Conservation (phyloP, 2,329 filamentous ascomycete species). For the Fusarium penzigii region DNA sequence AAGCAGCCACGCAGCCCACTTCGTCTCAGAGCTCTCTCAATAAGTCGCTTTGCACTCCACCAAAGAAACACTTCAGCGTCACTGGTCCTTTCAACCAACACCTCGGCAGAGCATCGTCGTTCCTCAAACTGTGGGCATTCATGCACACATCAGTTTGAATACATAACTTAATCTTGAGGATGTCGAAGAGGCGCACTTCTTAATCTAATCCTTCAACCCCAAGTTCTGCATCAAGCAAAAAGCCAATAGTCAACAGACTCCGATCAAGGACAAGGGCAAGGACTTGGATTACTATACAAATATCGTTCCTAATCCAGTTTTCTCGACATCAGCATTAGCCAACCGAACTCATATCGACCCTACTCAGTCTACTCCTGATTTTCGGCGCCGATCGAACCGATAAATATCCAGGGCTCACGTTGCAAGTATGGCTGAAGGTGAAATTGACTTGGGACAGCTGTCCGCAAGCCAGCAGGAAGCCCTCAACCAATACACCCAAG, state of each 20-base stretch:
- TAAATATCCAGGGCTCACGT: too few species aligned
- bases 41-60: not conserved
- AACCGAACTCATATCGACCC: too few species aligned
- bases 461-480: slow-evolving; percentile 77
- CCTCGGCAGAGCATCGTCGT: not conserved
- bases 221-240: not conserved
- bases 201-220: not conserved
- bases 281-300: too few species aligned
- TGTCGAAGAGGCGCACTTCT: not conserved
- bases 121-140: not conserved
- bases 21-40: not conserved
- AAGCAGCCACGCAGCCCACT: not conserved
- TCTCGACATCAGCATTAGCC: too few species aligned
- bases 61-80: not conserved
- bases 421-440: slow-evolving; percentile 36
- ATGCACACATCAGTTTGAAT: not conserved
- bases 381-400: too few species aligned
- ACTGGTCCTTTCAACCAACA: not conserved
- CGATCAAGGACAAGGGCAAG: too few species aligned
- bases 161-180: not conserved
- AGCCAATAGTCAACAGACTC: not conserved
- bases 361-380: too few species aligned
- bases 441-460: slow-evolving; percentile 65
- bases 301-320: too few species aligned
- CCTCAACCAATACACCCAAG: slow-evolving; percentile 82